These are phyloP conservation scores for Suillus decipiens DNA, from an alignment of 768 basidiomycete species.

Conservation along the genomic window DNA sequence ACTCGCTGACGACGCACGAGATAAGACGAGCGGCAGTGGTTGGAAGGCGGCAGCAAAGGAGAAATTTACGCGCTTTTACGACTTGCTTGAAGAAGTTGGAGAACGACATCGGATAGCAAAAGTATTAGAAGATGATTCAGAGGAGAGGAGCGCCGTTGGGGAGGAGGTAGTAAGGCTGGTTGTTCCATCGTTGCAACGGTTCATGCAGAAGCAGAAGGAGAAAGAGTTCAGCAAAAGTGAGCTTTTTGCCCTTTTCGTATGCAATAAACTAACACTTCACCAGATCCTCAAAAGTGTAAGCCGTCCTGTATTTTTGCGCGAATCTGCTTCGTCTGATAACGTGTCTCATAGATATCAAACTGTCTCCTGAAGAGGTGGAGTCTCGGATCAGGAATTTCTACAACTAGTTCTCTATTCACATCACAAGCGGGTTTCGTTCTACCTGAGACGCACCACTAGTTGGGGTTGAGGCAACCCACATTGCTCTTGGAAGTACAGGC, in stretches of 20 bases:
- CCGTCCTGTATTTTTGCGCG: constrained; percentile 5
- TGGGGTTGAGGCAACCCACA: neutral
- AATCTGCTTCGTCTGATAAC: constrained; percentile 15
- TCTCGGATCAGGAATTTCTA: constrained; percentile 67
- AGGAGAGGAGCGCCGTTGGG: constrained; percentile 55
- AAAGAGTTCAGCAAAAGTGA: constrained; percentile 87
- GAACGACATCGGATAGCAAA: constrained; percentile 72
- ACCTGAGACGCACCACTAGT: neutral
- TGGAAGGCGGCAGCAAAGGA: constrained; percentile 71
- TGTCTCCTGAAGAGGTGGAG: constrained; percentile 75
- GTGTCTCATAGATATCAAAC: constrained; percentile 67
- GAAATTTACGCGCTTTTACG: constrained; percentile 81
- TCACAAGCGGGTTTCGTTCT: neutral
- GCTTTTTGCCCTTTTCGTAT: constrained; percentile 23
- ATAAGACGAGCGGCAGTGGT: constrained; percentile 45
- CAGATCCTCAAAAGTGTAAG: constrained; percentile 59
- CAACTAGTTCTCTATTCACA: constrained; percentile 19
- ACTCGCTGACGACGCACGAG: constrained; percentile 49
- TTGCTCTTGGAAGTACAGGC: neutral
- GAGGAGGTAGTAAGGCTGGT: constrained; percentile 81
- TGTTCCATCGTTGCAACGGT: constrained; percentile 71
- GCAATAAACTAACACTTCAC: neutral
- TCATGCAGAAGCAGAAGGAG: constrained; percentile 72
- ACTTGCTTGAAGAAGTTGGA: constrained; percentile 74
- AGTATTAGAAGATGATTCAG: constrained; percentile 71